phyloP scores from a whole-genome alignment of 805 yeast species.

The Metschnikowia drakensbergensis region DNA sequence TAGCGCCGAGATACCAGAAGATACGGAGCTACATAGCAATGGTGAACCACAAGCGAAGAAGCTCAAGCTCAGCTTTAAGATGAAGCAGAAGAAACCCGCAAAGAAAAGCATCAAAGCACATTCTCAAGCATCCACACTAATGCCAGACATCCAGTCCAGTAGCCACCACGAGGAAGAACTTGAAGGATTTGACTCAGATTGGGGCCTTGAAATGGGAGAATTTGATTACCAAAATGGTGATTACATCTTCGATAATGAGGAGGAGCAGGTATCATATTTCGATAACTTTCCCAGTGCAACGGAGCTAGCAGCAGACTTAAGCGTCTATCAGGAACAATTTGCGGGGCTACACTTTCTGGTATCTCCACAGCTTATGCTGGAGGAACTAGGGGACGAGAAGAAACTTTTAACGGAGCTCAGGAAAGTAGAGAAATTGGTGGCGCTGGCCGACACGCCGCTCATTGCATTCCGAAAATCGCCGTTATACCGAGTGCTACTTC shows the following conservation, averaged over 20 bases:
- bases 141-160: background rate
- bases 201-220: constrained; percentile 40
- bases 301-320: constrained; percentile 19
- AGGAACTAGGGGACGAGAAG: constrained; percentile 8
- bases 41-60: constrained; percentile 31
- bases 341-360: constrained; percentile 16
- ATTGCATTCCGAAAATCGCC: constrained; percentile 29
- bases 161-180: constrained; percentile 1
- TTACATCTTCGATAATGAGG: constrained; percentile 32
- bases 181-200: constrained; percentile 28
- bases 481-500: constrained; percentile 29
- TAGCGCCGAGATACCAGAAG: constrained; percentile 37
- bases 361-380: constrained; percentile 15
- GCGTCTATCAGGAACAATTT: constrained; percentile 17
- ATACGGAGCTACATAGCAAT: constrained; percentile 25
- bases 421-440: constrained; percentile 16
- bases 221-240: constrained; percentile 29
- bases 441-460: constrained; percentile 23
- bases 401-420: constrained; percentile 17
- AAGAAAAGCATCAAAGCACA: background rate
- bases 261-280: constrained; percentile 27
- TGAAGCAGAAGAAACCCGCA: constrained; percentile 14
- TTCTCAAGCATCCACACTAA: background rate
- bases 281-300: constrained; percentile 24
- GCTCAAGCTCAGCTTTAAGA: constrained; percentile 16